A percentile compares a stretch with the other conserved stretches of the same genome.
Evolutionary conservation across 768 basidiomycete species (phyloP).

Genomic region (Mrakia frigida): DNA sequence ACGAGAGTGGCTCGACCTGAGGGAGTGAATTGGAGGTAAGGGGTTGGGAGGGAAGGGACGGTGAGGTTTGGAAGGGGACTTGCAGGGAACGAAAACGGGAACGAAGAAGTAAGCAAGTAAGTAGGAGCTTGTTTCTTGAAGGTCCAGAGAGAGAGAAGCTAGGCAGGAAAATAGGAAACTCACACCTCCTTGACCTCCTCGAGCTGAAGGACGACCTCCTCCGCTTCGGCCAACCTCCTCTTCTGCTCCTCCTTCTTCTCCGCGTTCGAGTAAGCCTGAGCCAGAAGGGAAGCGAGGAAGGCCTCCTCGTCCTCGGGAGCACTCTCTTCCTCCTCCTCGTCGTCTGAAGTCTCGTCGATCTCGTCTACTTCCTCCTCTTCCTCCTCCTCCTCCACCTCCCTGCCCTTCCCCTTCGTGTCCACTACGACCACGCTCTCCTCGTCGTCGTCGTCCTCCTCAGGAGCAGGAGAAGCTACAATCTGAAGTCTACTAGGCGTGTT

Average conservation of each 20-base stretch:
- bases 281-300: constrained; percentile 14
- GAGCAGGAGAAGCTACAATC: neutral
- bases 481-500: neutral
- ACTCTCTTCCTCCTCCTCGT: neutral
- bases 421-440: neutral
- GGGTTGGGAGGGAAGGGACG: constrained; percentile 5
- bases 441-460: neutral
- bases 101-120: neutral
- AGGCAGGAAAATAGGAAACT: neutral
- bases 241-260: neutral
- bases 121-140: no score
- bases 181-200: constrained; percentile 26
- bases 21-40: neutral
- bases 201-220: constrained; percentile 28
- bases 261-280: constrained; percentile 21
- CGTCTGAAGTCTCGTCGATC: neutral
- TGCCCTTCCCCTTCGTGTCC: neutral
- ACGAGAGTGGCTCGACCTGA: constrained; percentile 1
- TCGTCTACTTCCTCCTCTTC: no score
- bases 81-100: neutral
- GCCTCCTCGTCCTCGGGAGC: constrained; percentile 16
- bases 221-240: neutral
- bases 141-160: neutral
- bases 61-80: constrained; percentile 16
- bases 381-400: neutral